Evolutionary conservation across 768 basidiomycete species (phyloP).

Genomic region (Roridomyces roridus): DNA sequence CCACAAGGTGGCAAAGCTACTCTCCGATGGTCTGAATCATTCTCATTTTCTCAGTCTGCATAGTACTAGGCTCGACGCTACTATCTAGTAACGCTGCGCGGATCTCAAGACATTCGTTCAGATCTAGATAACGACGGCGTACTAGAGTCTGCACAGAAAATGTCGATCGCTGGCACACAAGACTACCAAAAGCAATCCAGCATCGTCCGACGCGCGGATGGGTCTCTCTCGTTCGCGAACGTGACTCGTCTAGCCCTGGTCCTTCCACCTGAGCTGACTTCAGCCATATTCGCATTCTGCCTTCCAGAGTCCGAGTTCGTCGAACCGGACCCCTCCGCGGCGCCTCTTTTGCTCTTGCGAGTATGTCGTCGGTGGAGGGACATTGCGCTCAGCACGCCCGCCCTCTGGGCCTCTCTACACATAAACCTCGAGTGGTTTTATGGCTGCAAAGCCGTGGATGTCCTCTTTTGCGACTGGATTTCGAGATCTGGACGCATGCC

Average conservation of each 20-base stretch:
- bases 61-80: too few relatives aligned
- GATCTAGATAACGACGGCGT: too few relatives aligned
- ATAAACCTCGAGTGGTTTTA: conserved; percentile 3
- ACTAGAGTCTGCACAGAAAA: too few relatives aligned
- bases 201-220: not conserved
- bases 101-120: too few relatives aligned
- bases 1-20: too few relatives aligned
- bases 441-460: not conserved
- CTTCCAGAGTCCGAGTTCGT: conserved; percentile 10
- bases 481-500: not conserved
- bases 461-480: conserved; percentile 3
- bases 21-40: too few relatives aligned
- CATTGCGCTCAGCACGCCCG: conserved; percentile 6
- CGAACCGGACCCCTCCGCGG: not conserved
- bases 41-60: too few relatives aligned
- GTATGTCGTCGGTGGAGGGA: conserved; percentile 16
- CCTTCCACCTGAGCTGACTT: conserved; percentile 14
- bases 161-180: not conserved
- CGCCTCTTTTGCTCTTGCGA: conserved; percentile 12
- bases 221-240: not conserved
- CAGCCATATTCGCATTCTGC: conserved; percentile 10
- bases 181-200: conserved; percentile 6
- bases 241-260: conserved; percentile 4
- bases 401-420: conserved; percentile 17
- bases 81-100: too few relatives aligned